Evolutionary conservation across 148 eudicot species (phyloP).

Genomic region (Drosera capensis): DNA sequence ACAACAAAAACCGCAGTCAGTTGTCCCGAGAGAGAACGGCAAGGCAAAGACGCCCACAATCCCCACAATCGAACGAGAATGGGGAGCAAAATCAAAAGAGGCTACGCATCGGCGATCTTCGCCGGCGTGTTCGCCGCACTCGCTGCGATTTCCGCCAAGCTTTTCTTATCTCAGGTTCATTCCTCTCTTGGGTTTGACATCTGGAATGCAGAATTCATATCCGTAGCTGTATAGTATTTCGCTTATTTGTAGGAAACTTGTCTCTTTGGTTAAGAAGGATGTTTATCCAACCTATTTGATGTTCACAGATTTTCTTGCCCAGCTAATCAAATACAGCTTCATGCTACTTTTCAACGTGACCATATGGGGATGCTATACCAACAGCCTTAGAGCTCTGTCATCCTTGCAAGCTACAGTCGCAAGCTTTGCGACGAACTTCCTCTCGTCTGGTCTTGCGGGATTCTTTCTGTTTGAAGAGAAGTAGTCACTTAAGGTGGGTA

Average conservation of each 20-base stretch:
- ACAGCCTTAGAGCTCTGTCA: conserved; percentile 87
- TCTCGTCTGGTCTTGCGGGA: conserved; percentile 85
- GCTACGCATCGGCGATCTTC: conserved; percentile 68
- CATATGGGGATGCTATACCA: conserved; percentile 96
- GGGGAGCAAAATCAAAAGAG: conserved; percentile 19
- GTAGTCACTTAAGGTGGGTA: conserved; percentile 52
- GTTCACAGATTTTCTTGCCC: conserved; percentile 11
- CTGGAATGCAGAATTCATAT: too few species aligned
- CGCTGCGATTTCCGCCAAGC: conserved; percentile 82
- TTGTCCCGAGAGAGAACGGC: too few species aligned
- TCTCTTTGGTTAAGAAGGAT: too few species aligned
- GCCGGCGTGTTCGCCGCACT: conserved; percentile 82
- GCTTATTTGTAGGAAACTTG: neutral
- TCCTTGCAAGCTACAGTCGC: conserved; percentile 94
- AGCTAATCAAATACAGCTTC: conserved; percentile 52
- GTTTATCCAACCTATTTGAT: conserved; percentile 2
- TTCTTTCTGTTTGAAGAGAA: conserved; percentile 67
- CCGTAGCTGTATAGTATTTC: neutral
- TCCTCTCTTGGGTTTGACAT: too few species aligned
- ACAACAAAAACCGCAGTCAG: too few species aligned
- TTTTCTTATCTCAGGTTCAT: conserved; percentile 50
- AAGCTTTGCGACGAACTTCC: conserved; percentile 84
- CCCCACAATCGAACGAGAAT: too few species aligned
- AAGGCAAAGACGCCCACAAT: too few species aligned
- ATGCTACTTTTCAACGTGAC: conserved; percentile 59